Conservation (phyloP, 1,284 basidiomycete genomes). For the Phylloporus sp. region DNA sequence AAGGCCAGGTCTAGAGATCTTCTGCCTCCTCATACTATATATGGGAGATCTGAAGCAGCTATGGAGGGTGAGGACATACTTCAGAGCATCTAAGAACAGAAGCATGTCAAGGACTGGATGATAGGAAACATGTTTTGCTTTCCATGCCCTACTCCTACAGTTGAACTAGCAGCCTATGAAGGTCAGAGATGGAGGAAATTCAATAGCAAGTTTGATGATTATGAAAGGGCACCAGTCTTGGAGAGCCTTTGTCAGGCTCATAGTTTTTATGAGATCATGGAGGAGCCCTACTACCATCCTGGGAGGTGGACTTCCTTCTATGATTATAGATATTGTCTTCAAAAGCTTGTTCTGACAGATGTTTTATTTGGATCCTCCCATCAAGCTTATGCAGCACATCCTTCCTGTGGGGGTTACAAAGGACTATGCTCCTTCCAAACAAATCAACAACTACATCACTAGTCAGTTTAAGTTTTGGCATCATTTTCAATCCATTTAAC, state of each 20-base stretch:
- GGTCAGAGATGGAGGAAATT: background rate
- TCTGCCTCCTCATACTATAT: background rate
- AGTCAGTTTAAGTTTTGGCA: background rate
- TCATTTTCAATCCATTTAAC: background rate
- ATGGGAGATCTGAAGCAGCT: background rate
- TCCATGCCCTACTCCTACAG: background rate
- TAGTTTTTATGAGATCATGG: background rate
- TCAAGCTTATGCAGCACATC: background rate
- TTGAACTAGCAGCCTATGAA: background rate
- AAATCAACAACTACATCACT: background rate
- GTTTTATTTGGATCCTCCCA: slow-evolving; percentile 1
- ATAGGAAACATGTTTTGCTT: background rate
- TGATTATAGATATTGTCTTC: slow-evolving; percentile 5
- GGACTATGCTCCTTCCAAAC: background rate
- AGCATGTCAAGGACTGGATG: slow-evolving; percentile 7
- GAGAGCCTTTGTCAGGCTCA: slow-evolving; percentile 1
- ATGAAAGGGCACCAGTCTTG: slow-evolving; percentile 1
- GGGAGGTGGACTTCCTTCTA: background rate
- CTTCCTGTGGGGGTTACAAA: background rate
- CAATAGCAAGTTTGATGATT: background rate
- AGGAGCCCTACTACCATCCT: background rate
- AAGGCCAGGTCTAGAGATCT: slow-evolving; percentile 2
- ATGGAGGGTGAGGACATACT: background rate
- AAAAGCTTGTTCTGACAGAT: background rate
- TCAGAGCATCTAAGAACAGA: background rate